Percentiles rank a stretch among this genome's conserved stretches.
Evolutionary conservation across 2,329 filamentous ascomycete genomes (phyloP).

Genomic region (Calonectria hawksworthii): DNA sequence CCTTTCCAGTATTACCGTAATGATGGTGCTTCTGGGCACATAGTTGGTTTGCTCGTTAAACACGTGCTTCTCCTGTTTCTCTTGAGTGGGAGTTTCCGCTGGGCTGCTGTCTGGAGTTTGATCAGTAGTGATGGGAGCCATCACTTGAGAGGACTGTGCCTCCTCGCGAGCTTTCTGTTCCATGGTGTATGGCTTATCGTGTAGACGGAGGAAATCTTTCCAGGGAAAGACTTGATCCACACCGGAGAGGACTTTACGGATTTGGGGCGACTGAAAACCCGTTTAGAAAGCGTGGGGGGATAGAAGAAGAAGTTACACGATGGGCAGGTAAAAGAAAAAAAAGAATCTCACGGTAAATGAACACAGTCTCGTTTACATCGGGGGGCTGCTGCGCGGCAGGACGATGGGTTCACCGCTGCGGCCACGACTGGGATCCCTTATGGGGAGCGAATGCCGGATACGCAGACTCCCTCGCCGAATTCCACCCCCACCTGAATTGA

Average conservation of each 20-base stretch:
- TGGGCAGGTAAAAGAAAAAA: too few species aligned
- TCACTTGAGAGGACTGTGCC: not conserved
- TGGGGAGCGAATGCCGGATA: not conserved
- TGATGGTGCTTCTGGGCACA: not conserved
- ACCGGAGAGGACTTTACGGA: not conserved
- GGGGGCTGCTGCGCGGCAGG: not conserved
- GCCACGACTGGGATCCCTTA: not conserved
- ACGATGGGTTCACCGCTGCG: not conserved
- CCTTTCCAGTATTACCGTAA: not conserved
- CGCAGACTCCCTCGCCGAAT: not conserved
- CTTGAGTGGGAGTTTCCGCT: not conserved
- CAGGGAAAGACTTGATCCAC: not conserved
- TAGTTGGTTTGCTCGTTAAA: slow-evolving; percentile 4
- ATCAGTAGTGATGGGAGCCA: not conserved
- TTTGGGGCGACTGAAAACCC: not conserved
- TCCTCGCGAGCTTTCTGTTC: not conserved
- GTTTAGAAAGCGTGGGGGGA: not conserved
- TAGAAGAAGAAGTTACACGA: not conserved
- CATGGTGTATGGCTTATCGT: not conserved
- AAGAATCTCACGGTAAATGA: not conserved
- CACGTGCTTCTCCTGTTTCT: not conserved
- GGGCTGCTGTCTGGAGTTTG: not conserved
- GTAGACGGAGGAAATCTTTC: not conserved
- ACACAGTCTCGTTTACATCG: not conserved
- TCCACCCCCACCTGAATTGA: not conserved